Evolutionary conservation across 805 yeast species (phyloP).

Genomic region (Dipodascopsis uninucleata): DNA sequence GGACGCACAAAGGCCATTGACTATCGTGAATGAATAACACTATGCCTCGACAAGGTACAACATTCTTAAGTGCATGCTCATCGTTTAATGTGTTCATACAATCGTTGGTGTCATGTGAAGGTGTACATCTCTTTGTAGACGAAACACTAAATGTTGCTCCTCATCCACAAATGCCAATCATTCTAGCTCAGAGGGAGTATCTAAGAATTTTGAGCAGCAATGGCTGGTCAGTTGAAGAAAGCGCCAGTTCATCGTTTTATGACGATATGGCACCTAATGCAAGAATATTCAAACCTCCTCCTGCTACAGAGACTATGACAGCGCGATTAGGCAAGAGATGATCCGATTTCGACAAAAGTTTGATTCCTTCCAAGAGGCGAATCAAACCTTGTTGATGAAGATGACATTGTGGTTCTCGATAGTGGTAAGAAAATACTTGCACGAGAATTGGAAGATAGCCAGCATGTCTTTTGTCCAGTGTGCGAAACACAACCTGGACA

Average conservation of each 20-base stretch:
- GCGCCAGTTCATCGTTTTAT: too few relatives aligned
- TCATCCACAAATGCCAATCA: neutral
- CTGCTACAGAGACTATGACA: too few relatives aligned
- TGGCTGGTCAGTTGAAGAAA: too few relatives aligned
- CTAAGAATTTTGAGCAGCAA: neutral
- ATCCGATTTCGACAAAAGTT: neutral
- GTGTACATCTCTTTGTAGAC: too few relatives aligned
- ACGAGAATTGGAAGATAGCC: neutral
- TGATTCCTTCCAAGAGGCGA: neutral
- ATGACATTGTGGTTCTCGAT: slow-evolving; percentile 1
- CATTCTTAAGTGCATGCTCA: neutral
- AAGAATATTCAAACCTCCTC: too few relatives aligned
- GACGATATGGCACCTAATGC: too few relatives aligned
- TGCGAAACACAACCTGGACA: slow-evolving; percentile 2
- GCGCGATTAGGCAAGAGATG: too few relatives aligned
- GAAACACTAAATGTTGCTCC: too few relatives aligned
- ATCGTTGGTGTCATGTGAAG: neutral
- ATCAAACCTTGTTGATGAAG: slow-evolving; percentile 1
- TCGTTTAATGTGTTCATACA: neutral
- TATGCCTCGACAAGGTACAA: neutral
- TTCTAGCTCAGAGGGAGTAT: neutral
- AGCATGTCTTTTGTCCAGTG: slow-evolving; percentile 4
- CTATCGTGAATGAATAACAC: neutral
- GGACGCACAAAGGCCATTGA: neutral
- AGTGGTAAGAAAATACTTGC: neutral